Evolutionary conservation across 2,329 filamentous ascomycete genomes (phyloP).

Genomic region (Blastomyces gilchristii): DNA sequence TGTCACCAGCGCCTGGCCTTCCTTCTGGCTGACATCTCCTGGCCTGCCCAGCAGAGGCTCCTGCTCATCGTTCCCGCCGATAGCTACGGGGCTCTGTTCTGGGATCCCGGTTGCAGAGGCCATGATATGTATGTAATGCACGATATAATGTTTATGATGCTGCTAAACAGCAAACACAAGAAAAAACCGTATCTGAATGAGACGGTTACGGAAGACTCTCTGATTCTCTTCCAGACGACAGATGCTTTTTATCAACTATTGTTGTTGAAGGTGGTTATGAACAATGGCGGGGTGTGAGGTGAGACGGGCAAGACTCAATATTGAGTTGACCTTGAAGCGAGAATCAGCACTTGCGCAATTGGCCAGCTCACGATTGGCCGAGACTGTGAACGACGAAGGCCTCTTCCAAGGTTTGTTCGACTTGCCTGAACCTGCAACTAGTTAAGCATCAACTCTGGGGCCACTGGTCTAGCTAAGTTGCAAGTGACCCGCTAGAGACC

Average conservation of each 20-base stretch:
- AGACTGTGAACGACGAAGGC: background rate
- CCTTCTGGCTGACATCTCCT: constrained; percentile 62
- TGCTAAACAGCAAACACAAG: background rate
- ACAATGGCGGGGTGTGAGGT: background rate
- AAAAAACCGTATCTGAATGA: background rate
- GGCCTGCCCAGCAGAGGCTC: constrained; percentile 61
- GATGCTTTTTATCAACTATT: background rate
- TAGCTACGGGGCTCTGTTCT: constrained; percentile 37
- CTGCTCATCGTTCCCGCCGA: constrained; percentile 40
- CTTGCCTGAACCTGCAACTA: background rate
- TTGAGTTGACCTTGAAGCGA: background rate
- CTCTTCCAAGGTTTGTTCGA: background rate
- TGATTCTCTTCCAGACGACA: background rate
- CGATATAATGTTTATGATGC: constrained; percentile 8
- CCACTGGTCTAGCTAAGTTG: too few relatives aligned
- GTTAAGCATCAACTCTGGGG: background rate
- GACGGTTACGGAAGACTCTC: background rate
- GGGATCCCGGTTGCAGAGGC: constrained; percentile 59
- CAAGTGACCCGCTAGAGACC: too few relatives aligned
- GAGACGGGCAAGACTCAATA: background rate
- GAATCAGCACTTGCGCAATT: background rate
- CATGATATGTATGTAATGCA: constrained; percentile 38
- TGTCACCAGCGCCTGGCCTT: constrained; percentile 51
- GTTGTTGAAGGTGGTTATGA: background rate
- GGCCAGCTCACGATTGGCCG: background rate